These are phyloP conservation scores for Gossypium davidsonii DNA, from an alignment of 441 rosid genomes.

Conservation along the genomic window DNA sequence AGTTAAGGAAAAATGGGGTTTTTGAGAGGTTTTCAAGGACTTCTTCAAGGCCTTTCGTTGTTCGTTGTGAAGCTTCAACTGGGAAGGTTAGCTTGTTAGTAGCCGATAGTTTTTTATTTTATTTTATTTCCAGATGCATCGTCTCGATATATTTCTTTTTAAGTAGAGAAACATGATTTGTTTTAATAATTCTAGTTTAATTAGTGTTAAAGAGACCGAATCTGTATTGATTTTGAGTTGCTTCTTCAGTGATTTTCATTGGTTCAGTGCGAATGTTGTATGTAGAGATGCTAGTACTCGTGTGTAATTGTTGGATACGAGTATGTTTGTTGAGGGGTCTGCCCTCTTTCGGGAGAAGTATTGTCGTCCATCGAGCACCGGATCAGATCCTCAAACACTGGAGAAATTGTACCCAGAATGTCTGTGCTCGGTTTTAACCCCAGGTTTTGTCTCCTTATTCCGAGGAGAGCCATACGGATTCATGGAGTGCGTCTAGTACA, in stretches of 20 bases:
- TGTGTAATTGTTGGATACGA: no score
- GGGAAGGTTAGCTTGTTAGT: conserved; percentile 50
- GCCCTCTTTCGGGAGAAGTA: no score
- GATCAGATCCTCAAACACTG: no score
- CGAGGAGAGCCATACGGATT: no score
- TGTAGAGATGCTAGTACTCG: no score
- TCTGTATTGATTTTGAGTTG: background rate
- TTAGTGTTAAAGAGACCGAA: background rate
- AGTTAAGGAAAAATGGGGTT: conserved; percentile 23
- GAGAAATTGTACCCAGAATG: no score
- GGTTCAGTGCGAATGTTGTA: background rate
- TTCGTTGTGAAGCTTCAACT: conserved; percentile 58
- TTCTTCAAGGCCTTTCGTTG: conserved; percentile 35
- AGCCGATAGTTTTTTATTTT: background rate
- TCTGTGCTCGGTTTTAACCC: no score
- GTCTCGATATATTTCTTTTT: background rate
- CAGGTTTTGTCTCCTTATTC: no score
- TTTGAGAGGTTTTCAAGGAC: conserved; percentile 19
- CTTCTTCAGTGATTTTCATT: no score
- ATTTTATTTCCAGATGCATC: background rate
- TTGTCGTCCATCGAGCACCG: no score
- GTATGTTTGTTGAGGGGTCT: no score
- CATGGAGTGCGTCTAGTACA: no score
- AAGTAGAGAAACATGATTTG: background rate
- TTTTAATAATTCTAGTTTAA: background rate